Evolutionary conservation across 331 rosid genomes (phyloP).

Genomic region (Phaseolus coccineus): DNA sequence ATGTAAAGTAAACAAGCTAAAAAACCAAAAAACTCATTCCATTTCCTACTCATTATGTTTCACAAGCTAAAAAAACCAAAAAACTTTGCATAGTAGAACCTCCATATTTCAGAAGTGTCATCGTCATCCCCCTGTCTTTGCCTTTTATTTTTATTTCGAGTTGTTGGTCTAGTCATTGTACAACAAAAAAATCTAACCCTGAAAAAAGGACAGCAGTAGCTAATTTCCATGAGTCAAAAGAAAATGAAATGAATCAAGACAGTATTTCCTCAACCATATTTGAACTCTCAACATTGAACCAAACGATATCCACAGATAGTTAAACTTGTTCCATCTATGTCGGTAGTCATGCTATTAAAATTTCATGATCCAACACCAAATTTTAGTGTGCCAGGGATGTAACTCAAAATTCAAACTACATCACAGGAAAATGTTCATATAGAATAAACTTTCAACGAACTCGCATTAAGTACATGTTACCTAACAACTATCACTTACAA

Average conservation of each 20-base stretch:
- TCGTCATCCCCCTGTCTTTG: slow-evolving; percentile 69
- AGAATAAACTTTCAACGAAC: background rate
- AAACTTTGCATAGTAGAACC: slow-evolving; percentile 51
- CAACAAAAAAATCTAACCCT: slow-evolving; percentile 46
- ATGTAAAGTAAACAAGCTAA: background rate
- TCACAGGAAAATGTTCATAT: background rate
- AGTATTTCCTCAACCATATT: slow-evolving; percentile 1
- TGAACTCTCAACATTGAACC: background rate
- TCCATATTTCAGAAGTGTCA: slow-evolving; percentile 65
- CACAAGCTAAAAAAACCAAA: background rate
- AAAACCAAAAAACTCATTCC: background rate
- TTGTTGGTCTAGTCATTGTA: slow-evolving; percentile 80
- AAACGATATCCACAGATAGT: background rate
- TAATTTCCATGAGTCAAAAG: background rate
- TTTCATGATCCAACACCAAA: background rate
- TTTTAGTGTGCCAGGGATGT: background rate
- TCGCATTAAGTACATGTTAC: background rate
- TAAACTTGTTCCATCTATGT: background rate
- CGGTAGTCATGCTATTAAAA: background rate
- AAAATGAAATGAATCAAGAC: background rate
- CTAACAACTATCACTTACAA: background rate
- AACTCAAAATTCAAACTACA: background rate
- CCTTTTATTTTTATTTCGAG: slow-evolving; percentile 82
- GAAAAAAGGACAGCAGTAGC: slow-evolving; percentile 31
- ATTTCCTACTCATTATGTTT: background rate